phyloP scores from a whole-genome alignment of 768 basidiomycete genomes.

The Phaeolepiota aurea region DNA sequence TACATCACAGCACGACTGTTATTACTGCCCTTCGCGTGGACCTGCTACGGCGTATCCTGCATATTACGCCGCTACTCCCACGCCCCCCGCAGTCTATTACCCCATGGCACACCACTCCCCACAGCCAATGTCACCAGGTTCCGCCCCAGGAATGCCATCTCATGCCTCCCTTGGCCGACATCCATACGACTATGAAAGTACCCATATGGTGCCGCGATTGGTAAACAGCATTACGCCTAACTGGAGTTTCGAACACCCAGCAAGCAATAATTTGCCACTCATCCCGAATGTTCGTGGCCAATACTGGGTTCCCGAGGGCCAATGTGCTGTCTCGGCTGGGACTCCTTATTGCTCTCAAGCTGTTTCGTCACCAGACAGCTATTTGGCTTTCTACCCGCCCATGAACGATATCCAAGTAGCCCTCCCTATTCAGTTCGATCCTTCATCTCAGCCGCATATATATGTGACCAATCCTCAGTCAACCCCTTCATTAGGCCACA shows the following conservation, averaged over 20 bases:
- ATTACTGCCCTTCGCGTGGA: slow-evolving; percentile 23
- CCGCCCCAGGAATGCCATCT: background rate
- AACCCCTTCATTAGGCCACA: background rate
- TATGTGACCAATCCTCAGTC: background rate
- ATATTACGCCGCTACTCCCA: background rate
- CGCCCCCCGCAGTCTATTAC: slow-evolving; percentile 1
- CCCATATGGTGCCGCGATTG: background rate
- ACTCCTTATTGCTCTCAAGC: slow-evolving; percentile 8
- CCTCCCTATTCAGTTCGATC: slow-evolving; percentile 8
- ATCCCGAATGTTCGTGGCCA: background rate
- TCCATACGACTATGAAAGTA: slow-evolving; percentile 5
- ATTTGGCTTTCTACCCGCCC: slow-evolving; percentile 3
- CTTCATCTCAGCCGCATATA: slow-evolving; percentile 3
- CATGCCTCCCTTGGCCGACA: no score
- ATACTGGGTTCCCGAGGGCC: slow-evolving; percentile 9
- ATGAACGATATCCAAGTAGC: slow-evolving; percentile 9
- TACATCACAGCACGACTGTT: slow-evolving; percentile 13
- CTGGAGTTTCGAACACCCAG: background rate
- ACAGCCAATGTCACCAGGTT: background rate
- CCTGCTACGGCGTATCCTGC: background rate
- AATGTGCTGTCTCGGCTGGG: slow-evolving; percentile 1
- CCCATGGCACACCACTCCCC: background rate
- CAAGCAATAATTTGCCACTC: background rate
- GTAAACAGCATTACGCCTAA: background rate
- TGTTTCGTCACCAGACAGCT: slow-evolving; percentile 3